These are phyloP conservation scores for Serendipita sp. DNA, from an alignment of 768 basidiomycete genomes.

Conservation along the genomic window DNA sequence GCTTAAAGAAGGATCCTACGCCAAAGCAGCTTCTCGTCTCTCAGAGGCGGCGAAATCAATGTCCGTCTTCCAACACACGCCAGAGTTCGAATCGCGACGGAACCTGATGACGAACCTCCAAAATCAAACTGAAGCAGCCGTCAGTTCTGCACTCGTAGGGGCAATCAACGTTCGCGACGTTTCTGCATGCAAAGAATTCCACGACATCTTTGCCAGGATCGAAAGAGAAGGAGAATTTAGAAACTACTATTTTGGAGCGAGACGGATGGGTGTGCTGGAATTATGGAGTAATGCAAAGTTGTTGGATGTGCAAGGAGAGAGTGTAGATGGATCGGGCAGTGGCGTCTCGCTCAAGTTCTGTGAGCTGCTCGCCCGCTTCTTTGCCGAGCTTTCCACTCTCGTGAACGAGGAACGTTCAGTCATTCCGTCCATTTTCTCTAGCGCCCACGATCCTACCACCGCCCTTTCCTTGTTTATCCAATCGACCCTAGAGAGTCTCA, in stretches of 20 bases:
- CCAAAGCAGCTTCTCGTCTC: slow-evolving; percentile 81
- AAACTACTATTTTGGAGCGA: slow-evolving; percentile 83
- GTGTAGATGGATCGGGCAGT: slow-evolving; percentile 15
- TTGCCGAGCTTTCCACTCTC: slow-evolving; percentile 43
- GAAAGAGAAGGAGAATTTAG: slow-evolving; percentile 85
- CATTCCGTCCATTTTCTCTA: slow-evolving; percentile 63
- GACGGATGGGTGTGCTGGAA: slow-evolving; percentile 44
- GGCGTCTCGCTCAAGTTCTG: slow-evolving; percentile 24
- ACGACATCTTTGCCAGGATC: slow-evolving; percentile 76
- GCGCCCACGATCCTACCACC: slow-evolving; percentile 46
- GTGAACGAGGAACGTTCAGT: slow-evolving; percentile 55
- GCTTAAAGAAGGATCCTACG: slow-evolving; percentile 61
- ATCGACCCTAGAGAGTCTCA: slow-evolving; percentile 58
- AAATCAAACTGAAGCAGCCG: slow-evolving; percentile 85
- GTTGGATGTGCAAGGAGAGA: slow-evolving; percentile 25
- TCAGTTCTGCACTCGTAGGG: slow-evolving; percentile 78
- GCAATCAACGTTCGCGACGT: slow-evolving; percentile 71
- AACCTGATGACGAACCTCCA: slow-evolving; percentile 80
- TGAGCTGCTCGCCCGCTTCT: slow-evolving; percentile 61
- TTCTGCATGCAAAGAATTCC: slow-evolving; percentile 57
- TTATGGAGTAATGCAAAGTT: slow-evolving; percentile 51
- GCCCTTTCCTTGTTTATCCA: slow-evolving; percentile 72
- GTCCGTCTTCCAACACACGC: slow-evolving; percentile 82
- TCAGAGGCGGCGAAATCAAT: slow-evolving; percentile 80
- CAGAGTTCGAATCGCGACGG: slow-evolving; percentile 76